Conservation (phyloP, 2,329 filamentous ascomycete species). For the Tricladium varicosporioides region DNA sequence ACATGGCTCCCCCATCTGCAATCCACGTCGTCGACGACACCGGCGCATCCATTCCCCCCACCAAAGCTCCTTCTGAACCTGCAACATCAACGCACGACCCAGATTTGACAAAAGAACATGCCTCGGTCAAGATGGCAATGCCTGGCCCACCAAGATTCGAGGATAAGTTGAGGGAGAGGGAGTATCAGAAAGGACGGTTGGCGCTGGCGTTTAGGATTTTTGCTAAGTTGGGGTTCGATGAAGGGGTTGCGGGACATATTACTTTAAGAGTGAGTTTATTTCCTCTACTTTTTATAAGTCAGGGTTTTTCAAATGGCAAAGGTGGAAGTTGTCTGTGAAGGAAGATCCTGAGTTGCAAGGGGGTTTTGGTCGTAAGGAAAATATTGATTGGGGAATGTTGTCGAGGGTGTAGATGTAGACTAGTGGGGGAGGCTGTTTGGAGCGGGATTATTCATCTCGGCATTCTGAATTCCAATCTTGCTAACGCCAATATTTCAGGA, state of each 20-base stretch:
- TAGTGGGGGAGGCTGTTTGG: no score
- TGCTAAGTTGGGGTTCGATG: conserved; percentile 44
- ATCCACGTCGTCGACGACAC: conserved; percentile 14
- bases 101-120: conserved; percentile 18
- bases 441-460: no score
- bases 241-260: conserved; percentile 47
- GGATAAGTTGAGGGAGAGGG: conserved; percentile 35
- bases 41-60: conserved; percentile 9
- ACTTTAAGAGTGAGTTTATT: conserved; percentile 33
- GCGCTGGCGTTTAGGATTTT: conserved; percentile 48
- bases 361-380: no score
- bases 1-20: conserved; percentile 27
- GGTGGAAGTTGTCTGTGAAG: background rate
- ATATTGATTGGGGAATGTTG: no score
- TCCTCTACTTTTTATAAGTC: background rate
- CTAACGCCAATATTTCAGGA: conserved; percentile 24
- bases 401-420: no score
- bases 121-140: conserved; percentile 4
- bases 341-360: background rate
- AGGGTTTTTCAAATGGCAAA: no score
- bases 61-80: conserved; percentile 1
- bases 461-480: no score
- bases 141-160: conserved; percentile 22
- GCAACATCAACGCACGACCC: conserved; percentile 22
- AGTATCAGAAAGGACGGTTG: conserved; percentile 42